Percentiles rank a stretch among this genome's conserved stretches.
Conservation (phyloP, 2,329 filamentous ascomycete species). For the Epichloe aotearoae region DNA sequence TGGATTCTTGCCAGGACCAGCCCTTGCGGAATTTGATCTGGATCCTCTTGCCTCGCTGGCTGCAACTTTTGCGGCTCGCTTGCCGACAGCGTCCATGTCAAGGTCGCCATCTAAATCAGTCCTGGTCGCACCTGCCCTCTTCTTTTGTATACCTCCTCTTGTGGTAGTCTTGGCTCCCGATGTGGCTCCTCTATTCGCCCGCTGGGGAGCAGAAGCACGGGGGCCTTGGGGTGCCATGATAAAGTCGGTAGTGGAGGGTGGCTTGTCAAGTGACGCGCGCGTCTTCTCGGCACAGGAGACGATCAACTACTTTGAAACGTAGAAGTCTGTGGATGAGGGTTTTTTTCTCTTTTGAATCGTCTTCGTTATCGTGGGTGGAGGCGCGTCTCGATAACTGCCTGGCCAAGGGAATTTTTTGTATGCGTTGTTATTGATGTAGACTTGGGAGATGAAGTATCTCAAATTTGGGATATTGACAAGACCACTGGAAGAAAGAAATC, state of each 20-base stretch:
- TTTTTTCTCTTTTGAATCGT: neutral
- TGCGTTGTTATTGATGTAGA: neutral
- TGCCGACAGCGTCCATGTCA: slow-evolving; percentile 36
- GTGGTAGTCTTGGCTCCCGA: slow-evolving; percentile 18
- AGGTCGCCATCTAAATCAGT: slow-evolving; percentile 45
- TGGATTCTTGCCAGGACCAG: slow-evolving; percentile 10
- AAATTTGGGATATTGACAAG: neutral
- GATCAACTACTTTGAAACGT: neutral
- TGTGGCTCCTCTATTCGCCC: slow-evolving; percentile 18
- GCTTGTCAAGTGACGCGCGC: neutral
- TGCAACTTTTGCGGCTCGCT: slow-evolving; percentile 20
- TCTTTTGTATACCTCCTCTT: slow-evolving; percentile 40
- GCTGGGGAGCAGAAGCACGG: slow-evolving; percentile 13
- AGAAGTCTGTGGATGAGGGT: neutral
- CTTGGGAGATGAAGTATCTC: neutral
- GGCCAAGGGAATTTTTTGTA: slow-evolving; percentile 1
- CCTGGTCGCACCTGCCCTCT: slow-evolving; percentile 24
- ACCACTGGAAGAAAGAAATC: neutral
- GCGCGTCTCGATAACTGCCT: slow-evolving; percentile 6
- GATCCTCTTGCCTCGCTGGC: slow-evolving; percentile 15
- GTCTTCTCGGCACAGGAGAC: slow-evolving; percentile 1
- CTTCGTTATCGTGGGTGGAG: slow-evolving; percentile 5
- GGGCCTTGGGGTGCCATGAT: slow-evolving; percentile 24
- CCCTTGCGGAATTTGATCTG: slow-evolving; percentile 18
- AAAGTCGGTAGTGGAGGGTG: neutral